These are phyloP conservation scores for Cornus kousa DNA, from an alignment of 148 eudicot genomes.

Conservation along the genomic window DNA sequence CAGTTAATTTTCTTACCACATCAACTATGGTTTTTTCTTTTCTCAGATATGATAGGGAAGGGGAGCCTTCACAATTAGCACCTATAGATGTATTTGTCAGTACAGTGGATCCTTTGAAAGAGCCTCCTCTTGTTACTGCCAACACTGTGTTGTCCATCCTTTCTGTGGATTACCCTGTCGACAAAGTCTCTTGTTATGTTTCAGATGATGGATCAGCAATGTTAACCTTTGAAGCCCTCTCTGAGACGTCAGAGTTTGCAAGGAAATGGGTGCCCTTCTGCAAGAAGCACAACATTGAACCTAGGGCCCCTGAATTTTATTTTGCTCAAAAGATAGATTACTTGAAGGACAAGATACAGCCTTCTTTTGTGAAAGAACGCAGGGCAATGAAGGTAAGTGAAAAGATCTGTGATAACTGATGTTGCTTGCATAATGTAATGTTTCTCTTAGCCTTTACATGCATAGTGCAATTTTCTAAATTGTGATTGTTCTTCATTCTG, in stretches of 20 bases:
- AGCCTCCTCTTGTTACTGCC: conserved; percentile 22
- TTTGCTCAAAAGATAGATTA: conserved; percentile 22
- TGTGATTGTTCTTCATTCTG: neutral
- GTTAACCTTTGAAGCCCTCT: conserved; percentile 20
- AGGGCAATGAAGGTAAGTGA: conserved; percentile 20
- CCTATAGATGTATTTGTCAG: conserved; percentile 24
- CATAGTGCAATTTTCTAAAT: neutral
- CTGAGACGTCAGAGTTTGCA: conserved; percentile 23
- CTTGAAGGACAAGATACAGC: conserved; percentile 18
- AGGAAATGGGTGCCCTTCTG: conserved; percentile 25
- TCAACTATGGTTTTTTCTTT: neutral
- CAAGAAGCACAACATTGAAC: conserved; percentile 23
- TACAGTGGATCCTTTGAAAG: conserved; percentile 23
- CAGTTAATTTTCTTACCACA: neutral
- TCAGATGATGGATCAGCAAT: conserved; percentile 25
- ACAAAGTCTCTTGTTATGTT: conserved; percentile 22
- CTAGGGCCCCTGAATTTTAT: conserved; percentile 26
- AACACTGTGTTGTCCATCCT: conserved; percentile 22
- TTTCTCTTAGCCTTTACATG: neutral
- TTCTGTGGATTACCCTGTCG: conserved; percentile 23
- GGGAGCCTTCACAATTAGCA: conserved; percentile 17
- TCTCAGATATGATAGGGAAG: conserved; percentile 20
- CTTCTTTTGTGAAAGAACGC: conserved; percentile 24
- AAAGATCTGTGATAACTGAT: neutral
- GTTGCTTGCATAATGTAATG: neutral